Evolutionary conservation across 208 protist species (phyloP).

Genomic region (Acanthamoeba triangularis): DNA sequence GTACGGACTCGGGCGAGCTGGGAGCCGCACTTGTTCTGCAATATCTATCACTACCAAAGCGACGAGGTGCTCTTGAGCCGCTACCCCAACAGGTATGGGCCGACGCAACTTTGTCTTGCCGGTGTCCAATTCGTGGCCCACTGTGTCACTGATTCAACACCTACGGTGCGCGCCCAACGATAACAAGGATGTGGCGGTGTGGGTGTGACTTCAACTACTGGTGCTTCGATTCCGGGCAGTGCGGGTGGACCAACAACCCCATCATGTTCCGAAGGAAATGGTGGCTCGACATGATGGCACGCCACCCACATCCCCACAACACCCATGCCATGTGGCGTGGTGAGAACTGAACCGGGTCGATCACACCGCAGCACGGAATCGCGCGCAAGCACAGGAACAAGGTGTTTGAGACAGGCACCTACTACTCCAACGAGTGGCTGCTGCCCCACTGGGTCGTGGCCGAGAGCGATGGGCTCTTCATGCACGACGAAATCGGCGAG

Average conservation of each 20-base stretch:
- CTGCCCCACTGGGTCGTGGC: slow-evolving; percentile 69
- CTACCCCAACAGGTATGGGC: slow-evolving; percentile 1
- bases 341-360: no score
- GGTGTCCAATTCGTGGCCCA: no score
- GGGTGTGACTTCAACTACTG: slow-evolving; percentile 39
- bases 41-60: slow-evolving; percentile 37
- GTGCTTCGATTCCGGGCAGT: slow-evolving; percentile 49
- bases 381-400: slow-evolving; percentile 31
- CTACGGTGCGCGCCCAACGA: no score
- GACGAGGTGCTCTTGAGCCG: slow-evolving; percentile 1
- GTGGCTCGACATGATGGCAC: slow-evolving; percentile 45
- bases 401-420: slow-evolving; percentile 28
- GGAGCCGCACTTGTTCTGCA: slow-evolving; percentile 56
- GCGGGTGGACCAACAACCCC: slow-evolving; percentile 61
- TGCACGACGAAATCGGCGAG: slow-evolving; percentile 37
- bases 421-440: slow-evolving; percentile 54
- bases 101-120: not conserved
- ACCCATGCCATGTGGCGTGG: no score
- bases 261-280: slow-evolving; percentile 10
- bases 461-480: slow-evolving; percentile 37
- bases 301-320: no score
- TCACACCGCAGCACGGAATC: not conserved
- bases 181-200: slow-evolving; percentile 30
- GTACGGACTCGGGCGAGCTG: not conserved
- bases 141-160: no score